Percentiles rank a stretch among this genome's conserved stretches.
phyloP scores from a whole-genome alignment of 2,329 filamentous ascomycete species.

The Colletotrichum tropicale region DNA sequence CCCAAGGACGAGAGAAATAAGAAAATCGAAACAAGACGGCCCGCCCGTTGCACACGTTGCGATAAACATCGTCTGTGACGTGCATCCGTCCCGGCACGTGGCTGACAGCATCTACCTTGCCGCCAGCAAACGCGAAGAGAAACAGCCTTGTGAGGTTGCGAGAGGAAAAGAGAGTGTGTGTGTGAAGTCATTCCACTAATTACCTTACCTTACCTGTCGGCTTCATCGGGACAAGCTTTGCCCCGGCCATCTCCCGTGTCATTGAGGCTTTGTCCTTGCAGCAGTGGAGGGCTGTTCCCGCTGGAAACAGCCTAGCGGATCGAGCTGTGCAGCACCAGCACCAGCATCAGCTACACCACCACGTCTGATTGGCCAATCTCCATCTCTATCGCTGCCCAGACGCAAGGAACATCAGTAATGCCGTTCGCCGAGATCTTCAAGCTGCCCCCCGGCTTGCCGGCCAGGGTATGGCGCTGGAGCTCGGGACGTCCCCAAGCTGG shows the following conservation, averaged over 20 bases:
- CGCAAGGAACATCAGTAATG: constrained; percentile 5
- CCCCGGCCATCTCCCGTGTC: background rate
- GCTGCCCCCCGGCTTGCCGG: constrained; percentile 1
- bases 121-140: background rate
- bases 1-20: background rate
- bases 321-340: background rate
- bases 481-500: constrained; percentile 14
- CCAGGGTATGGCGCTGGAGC: constrained; percentile 20
- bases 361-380: background rate
- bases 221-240: constrained; percentile 12
- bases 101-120: background rate
- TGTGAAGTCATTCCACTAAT: background rate
- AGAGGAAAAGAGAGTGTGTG: background rate
- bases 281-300: background rate
- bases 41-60: background rate
- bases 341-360: background rate
- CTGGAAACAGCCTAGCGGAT: constrained; percentile 2
- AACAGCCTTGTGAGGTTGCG: background rate
- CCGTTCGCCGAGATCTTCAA: constrained; percentile 3
- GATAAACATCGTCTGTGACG: background rate
- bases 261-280: background rate
- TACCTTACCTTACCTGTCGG: background rate
- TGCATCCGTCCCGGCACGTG: background rate
- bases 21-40: background rate
- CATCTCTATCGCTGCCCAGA: background rate